phyloP scores from a whole-genome alignment of 2,329 filamentous ascomycete genomes.

The Cyphellophora europaea region DNA sequence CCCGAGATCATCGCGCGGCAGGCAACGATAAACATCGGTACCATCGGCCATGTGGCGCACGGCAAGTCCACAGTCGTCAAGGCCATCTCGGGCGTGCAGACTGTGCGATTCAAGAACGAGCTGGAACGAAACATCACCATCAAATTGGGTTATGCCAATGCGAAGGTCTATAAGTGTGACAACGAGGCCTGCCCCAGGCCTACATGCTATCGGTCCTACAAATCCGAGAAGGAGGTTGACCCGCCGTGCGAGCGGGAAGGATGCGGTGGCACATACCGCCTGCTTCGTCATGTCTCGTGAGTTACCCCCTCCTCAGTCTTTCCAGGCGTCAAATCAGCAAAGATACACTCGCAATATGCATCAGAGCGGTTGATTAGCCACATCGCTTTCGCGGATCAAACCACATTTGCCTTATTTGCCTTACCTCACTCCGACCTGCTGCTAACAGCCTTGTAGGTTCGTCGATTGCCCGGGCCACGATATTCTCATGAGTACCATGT shows the following conservation, averaged over 20 bases:
- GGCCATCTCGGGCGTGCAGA: slow-evolving; percentile 97
- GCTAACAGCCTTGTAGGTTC: too few species aligned
- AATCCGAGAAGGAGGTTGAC: slow-evolving; percentile 98
- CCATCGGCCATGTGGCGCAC: slow-evolving; percentile 97
- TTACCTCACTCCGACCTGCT: too few species aligned
- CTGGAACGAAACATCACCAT: slow-evolving; percentile 98
- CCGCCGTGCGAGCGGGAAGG: slow-evolving; percentile 91
- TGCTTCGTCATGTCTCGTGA: slow-evolving; percentile 87
- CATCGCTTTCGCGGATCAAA: too few species aligned
- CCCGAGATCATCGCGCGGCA: slow-evolving; percentile 96
- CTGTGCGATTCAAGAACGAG: slow-evolving; percentile 99
- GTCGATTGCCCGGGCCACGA: slow-evolving; percentile 99
- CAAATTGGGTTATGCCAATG: slow-evolving; percentile 98
- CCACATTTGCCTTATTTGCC: too few species aligned
- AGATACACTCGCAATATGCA: too few species aligned
- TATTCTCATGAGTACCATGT: slow-evolving; percentile 99
- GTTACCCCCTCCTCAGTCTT: slow-evolving; percentile 27
- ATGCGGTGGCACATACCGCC: slow-evolving; percentile 75
- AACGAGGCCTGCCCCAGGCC: slow-evolving; percentile 83
- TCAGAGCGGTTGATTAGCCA: too few species aligned
- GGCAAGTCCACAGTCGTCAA: slow-evolving; percentile 98
- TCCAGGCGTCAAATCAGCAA: slow-evolving; percentile 9
- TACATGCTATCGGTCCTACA: slow-evolving; percentile 92
- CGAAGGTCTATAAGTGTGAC: slow-evolving; percentile 99
- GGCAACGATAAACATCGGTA: slow-evolving; percentile 98